Percentiles rank a stretch among this genome's conserved stretches.
phyloP scores from a whole-genome alignment of 805 yeast species.

The Ogataea henricii region DNA sequence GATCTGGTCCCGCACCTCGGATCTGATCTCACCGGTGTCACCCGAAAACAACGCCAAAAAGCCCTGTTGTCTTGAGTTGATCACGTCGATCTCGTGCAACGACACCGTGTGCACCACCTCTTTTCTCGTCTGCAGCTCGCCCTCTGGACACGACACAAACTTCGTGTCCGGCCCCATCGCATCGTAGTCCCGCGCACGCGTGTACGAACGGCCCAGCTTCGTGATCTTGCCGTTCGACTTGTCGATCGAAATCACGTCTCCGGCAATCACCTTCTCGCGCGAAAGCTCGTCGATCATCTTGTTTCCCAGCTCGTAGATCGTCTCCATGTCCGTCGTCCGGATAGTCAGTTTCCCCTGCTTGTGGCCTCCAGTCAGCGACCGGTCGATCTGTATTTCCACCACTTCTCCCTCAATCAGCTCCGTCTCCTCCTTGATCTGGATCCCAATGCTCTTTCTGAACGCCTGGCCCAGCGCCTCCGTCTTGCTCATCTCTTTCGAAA shows the following conservation, averaged over 20 bases:
- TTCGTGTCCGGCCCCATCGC: slow-evolving; percentile 88
- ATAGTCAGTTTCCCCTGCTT: slow-evolving; percentile 78
- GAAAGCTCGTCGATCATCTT: slow-evolving; percentile 81
- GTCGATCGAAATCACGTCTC: slow-evolving; percentile 96
- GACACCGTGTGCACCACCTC: slow-evolving; percentile 98
- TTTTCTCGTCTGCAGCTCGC: slow-evolving; percentile 97
- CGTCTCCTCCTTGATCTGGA: slow-evolving; percentile 93
- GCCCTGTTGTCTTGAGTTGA: slow-evolving; percentile 94
- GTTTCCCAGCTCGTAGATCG: slow-evolving; percentile 63
- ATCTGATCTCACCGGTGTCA: slow-evolving; percentile 92
- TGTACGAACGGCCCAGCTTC: slow-evolving; percentile 97
- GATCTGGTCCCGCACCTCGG: slow-evolving; percentile 71
- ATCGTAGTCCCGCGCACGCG: slow-evolving; percentile 97
- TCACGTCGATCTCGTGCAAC: slow-evolving; percentile 92
- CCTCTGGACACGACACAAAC: slow-evolving; percentile 97
- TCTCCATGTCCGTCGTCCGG: slow-evolving; percentile 84
- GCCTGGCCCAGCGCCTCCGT: slow-evolving; percentile 96
- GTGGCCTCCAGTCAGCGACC: slow-evolving; percentile 90
- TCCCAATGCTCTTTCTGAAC: slow-evolving; percentile 93
- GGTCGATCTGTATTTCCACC: slow-evolving; percentile 92
- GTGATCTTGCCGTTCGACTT: slow-evolving; percentile 97
- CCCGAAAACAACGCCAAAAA: slow-evolving; percentile 50
- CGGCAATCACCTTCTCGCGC: slow-evolving; percentile 90
- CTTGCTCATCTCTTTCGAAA: slow-evolving; percentile 94
- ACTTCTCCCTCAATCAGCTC: slow-evolving; percentile 99